These are phyloP conservation scores for Lathyrus sativus DNA, from an alignment of 306 rosid species.

Conservation along the genomic window DNA sequence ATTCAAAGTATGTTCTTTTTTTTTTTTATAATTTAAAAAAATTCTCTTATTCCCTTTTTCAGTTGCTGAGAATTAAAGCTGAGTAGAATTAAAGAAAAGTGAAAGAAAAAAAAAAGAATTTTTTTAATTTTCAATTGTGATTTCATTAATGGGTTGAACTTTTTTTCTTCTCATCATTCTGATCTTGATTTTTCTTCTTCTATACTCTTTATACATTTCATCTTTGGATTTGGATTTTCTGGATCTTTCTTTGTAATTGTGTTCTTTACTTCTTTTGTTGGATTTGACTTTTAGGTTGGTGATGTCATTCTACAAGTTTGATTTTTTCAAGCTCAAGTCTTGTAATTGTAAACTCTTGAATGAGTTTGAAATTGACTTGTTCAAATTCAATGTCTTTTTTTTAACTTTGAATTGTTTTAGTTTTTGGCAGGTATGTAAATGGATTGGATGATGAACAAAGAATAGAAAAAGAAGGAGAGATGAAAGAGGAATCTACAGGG, in stretches of 20 bases:
- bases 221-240: slow-evolving; percentile 24
- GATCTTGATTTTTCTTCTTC: slow-evolving; percentile 29
- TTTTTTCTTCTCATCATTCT: slow-evolving; percentile 31
- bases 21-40: background rate
- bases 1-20: slow-evolving; percentile 1
- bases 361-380: slow-evolving; percentile 48
- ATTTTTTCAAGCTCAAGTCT: slow-evolving; percentile 33
- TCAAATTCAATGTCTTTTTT: slow-evolving; percentile 26
- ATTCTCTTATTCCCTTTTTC: slow-evolving; percentile 29
- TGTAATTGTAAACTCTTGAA: slow-evolving; percentile 29
- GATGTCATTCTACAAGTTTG: slow-evolving; percentile 33
- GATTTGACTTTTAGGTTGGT: slow-evolving; percentile 35
- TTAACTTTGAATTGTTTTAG: slow-evolving; percentile 13
- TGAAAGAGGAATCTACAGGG: slow-evolving; percentile 85
- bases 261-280: slow-evolving; percentile 4
- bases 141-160: slow-evolving; percentile 23
- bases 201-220: slow-evolving; percentile 11
- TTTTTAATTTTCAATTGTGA: slow-evolving; percentile 25
- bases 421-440: slow-evolving; percentile 52
- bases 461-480: slow-evolving; percentile 47
- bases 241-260: slow-evolving; percentile 1
- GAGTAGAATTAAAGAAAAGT: slow-evolving; percentile 36
- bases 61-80: slow-evolving; percentile 38
- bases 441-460: slow-evolving; percentile 57
- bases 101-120: slow-evolving; percentile 3